These are phyloP conservation scores for Kwoniella sp. DNA, from an alignment of 768 basidiomycete genomes.

Conservation along the genomic window DNA sequence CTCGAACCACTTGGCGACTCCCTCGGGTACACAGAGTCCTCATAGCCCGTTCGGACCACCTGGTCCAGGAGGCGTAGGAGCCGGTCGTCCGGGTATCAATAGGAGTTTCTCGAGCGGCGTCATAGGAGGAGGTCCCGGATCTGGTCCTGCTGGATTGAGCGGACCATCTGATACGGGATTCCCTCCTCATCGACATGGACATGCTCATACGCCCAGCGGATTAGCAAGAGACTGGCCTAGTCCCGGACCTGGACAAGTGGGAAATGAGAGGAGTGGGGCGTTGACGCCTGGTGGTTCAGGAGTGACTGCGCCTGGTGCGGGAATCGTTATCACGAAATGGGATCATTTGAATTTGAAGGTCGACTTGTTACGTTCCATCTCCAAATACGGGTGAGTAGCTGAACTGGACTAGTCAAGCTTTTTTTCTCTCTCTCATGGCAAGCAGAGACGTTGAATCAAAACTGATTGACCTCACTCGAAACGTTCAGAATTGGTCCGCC, in stretches of 20 bases:
- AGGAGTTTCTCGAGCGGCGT: slow-evolving; percentile 34
- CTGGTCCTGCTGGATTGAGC: background rate
- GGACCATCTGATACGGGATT: background rate
- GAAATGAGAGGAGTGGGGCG: slow-evolving; percentile 2
- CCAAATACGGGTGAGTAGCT: slow-evolving; percentile 82
- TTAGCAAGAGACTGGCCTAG: slow-evolving; percentile 28
- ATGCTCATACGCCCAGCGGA: slow-evolving; percentile 19
- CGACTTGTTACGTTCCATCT: slow-evolving; percentile 82
- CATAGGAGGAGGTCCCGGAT: slow-evolving; percentile 22
- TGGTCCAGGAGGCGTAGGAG: background rate
- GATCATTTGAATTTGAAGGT: slow-evolving; percentile 84
- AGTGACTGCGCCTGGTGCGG: slow-evolving; percentile 38
- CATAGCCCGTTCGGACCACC: background rate
- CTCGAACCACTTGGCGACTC: background rate
- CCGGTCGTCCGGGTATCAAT: slow-evolving; percentile 29
- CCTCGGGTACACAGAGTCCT: background rate
- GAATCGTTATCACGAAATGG: slow-evolving; percentile 85
- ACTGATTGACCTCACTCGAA: background rate
- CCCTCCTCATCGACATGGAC: background rate
- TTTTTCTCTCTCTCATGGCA: too few species aligned
- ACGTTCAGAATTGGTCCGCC: slow-evolving; percentile 87
- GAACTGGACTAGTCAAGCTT: background rate
- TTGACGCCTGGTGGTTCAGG: slow-evolving; percentile 27
- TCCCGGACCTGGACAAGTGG: slow-evolving; percentile 10
- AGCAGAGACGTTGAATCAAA: background rate